Percentiles rank a stretch among this genome's conserved stretches.
Conservation (phyloP, 768 basidiomycete species). For the Punctularia strigosozonata region DNA sequence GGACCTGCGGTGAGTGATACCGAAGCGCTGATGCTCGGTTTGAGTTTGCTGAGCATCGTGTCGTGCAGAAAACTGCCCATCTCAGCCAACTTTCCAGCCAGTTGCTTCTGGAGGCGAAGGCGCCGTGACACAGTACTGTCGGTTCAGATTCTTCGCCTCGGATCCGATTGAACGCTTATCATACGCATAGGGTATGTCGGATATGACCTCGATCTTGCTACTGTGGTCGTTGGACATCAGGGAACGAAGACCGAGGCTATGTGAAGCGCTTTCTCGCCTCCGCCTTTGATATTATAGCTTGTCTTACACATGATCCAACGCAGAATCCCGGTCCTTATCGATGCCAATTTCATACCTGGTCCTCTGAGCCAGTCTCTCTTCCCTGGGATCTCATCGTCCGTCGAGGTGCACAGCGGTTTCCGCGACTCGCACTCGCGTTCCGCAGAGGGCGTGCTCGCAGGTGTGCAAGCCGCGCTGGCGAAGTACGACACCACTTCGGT, state of each 20-base stretch:
- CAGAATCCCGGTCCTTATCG: conserved; percentile 34
- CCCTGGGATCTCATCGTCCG: conserved; percentile 34
- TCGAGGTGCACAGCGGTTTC: conserved; percentile 45
- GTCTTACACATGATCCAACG: background rate
- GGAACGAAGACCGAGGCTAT: conserved; percentile 47
- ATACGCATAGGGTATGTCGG: conserved; percentile 36
- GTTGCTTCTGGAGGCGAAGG: conserved; percentile 39
- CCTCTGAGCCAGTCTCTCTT: conserved; percentile 35
- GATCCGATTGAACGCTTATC: background rate
- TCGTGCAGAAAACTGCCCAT: conserved; percentile 16
- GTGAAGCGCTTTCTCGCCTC: conserved; percentile 15
- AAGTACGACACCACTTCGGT: background rate
- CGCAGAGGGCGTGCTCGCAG: background rate
- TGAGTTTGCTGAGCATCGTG: background rate
- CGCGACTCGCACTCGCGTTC: conserved; percentile 30
- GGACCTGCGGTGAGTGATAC: conserved; percentile 15
- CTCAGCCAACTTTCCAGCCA: conserved; percentile 27
- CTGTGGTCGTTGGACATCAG: conserved; percentile 49
- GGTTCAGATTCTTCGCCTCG: conserved; percentile 4
- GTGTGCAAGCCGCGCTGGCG: background rate
- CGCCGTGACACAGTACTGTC: conserved; percentile 34
- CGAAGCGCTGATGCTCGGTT: background rate
- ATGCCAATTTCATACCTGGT: conserved; percentile 28
- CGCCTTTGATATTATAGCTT: too few species aligned
- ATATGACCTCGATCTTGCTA: conserved; percentile 35